Evolutionary conservation across 345 rosid genomes (phyloP).

Genomic region (Cardamine occulta): DNA sequence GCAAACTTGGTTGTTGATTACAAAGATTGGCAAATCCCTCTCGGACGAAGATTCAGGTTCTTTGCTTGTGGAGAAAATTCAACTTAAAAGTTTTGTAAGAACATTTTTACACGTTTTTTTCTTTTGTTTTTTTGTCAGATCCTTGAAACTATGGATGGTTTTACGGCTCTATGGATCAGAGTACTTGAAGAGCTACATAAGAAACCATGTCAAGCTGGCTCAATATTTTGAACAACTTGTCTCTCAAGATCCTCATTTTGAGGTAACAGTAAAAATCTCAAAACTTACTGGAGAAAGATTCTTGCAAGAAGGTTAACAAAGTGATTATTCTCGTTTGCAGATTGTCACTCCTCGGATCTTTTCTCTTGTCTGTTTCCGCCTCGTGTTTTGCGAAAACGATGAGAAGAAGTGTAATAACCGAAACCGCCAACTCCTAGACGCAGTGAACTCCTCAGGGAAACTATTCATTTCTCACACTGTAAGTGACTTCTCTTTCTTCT

Average conservation of each 20-base stretch:
- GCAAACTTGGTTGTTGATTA: constrained; percentile 86
- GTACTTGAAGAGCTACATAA: constrained; percentile 64
- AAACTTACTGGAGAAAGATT: too few relatives aligned
- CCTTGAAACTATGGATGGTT: constrained; percentile 94
- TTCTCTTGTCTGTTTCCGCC: constrained; percentile 78
- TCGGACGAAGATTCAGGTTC: constrained; percentile 92
- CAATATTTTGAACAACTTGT: constrained; percentile 65
- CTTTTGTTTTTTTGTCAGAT: constrained; percentile 47
- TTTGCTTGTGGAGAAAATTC: not conserved
- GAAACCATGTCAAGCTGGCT: constrained; percentile 83
- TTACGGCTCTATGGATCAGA: constrained; percentile 78
- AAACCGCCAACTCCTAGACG: constrained; percentile 68
- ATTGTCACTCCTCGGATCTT: constrained; percentile 75
- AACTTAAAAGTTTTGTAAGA: not conserved
- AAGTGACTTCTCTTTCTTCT: constrained; percentile 22
- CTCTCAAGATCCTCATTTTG: constrained; percentile 66
- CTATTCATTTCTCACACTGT: too few relatives aligned
- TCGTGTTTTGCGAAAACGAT: constrained; percentile 45
- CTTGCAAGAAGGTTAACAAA: not conserved
- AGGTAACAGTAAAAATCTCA: constrained; percentile 66
- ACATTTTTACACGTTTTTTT: not conserved
- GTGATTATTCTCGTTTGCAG: constrained; percentile 41
- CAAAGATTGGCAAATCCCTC: constrained; percentile 98
- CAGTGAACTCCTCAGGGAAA: constrained; percentile 81
- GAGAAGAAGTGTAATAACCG: constrained; percentile 54